phyloP scores from a whole-genome alignment of 1,284 basidiomycete species.

The Lignosus rhinocerotis region DNA sequence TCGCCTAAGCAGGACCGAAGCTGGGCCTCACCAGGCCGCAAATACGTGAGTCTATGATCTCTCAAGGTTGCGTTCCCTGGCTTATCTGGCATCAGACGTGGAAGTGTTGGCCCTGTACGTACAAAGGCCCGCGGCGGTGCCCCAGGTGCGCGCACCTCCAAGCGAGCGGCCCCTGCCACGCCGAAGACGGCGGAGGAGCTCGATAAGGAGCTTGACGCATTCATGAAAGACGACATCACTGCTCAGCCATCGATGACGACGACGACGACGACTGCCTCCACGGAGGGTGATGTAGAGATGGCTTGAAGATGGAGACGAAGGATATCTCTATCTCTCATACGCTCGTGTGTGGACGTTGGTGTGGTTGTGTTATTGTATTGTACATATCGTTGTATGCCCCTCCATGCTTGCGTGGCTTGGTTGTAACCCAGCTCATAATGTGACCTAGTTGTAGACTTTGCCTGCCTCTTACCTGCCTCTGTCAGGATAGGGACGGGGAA shows the following conservation, averaged over 20 bases:
- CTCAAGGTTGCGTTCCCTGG: neutral
- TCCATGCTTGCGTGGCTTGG: neutral
- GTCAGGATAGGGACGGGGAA: neutral
- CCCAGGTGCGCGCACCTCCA: conserved; percentile 28
- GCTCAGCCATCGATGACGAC: conserved; percentile 25
- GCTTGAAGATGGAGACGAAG: conserved; percentile 19
- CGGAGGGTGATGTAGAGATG: conserved; percentile 54
- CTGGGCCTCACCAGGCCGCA: conserved; percentile 28
- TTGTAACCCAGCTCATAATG: neutral
- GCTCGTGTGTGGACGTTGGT: neutral
- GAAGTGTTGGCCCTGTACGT: conserved; percentile 38
- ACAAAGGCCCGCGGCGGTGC: conserved; percentile 16
- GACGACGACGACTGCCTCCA: conserved; percentile 14
- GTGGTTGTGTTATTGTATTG: conserved; percentile 5
- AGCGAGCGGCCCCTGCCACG: conserved; percentile 45
- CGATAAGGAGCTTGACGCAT: conserved; percentile 89
- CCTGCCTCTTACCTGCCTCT: neutral
- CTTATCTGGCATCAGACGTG: conserved; percentile 15
- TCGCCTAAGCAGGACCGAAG: conserved; percentile 52
- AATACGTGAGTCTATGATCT: conserved; percentile 29
- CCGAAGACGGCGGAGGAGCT: conserved; percentile 80
- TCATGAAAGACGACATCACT: conserved; percentile 74
- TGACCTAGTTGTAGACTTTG: neutral
- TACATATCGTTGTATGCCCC: neutral
- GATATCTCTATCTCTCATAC: neutral